Base-by-base conservation (phyloP, 345 rosid genomes). In the Aquilaria sinensis region DNA sequence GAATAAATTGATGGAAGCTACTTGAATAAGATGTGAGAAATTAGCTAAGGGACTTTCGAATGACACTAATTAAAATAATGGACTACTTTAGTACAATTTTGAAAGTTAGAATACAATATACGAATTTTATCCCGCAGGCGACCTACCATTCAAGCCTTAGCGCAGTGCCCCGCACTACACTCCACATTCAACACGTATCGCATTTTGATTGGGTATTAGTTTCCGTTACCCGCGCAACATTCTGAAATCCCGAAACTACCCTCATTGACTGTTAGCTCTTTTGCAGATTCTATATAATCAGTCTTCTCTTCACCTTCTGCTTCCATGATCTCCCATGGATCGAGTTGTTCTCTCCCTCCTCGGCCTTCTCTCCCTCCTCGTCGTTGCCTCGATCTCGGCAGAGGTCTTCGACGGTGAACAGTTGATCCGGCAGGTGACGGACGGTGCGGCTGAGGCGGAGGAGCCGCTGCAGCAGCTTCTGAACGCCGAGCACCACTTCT, bases 401-500 rank as follows among this genome's bases (percentile, higher is more conserved):
- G 77, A 63, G 56, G 6, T 58, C 10, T 32, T 54, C 62, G 79
- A 53, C 14, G 80, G 14, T 6, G 96, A 88, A 61, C 61, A 71
- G 37, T 51, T 88, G 77, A 94, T 94, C 85, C 67, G 84, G 59
- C 91, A 94, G 67, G 95, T 90, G 41, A 84, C 84, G 32, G 88
- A 75, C 69, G 76, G 75, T 46, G 75, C 57, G 2, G 83, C 56
- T 29, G 79, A 50, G n/a, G 54, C 74, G 12, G 71, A 72, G 52
- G 63, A 59, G 14, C 46, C 67, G n/a, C 79, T 81, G 52, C 64
- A 60, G 14, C 46, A 68, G 16, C 79, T 81, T 50, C 58, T 88
- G 31, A 64, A 78, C 16, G 81, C 77, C 0, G 88, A 79, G 66
- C 83, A 78, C 68, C 96, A 86, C 67, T 90, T 90, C 66, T 57